These are phyloP conservation scores for Botrytis hyacinthi DNA, from an alignment of 2,329 filamentous ascomycete genomes.

Conservation along the genomic window DNA sequence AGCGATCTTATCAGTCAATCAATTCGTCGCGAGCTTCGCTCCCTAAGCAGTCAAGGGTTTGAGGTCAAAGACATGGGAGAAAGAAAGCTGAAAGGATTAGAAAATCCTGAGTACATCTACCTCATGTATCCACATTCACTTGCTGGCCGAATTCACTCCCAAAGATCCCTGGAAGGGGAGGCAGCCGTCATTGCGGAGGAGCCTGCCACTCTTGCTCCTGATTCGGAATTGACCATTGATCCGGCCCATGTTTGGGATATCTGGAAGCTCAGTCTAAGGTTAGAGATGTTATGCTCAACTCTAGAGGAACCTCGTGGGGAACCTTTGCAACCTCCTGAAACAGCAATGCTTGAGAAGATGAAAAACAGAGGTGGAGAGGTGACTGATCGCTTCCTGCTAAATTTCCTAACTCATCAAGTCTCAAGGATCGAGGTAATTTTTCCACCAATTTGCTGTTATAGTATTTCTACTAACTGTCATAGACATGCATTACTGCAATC, in stretches of 20 bases:
- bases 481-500: constrained; percentile 81
- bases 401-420: constrained; percentile 92
- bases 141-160: constrained; percentile 73
- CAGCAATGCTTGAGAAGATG: constrained; percentile 74
- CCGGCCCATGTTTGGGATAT: constrained; percentile 77
- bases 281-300: constrained; percentile 90
- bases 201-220: constrained; percentile 62
- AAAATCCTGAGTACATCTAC: constrained; percentile 95
- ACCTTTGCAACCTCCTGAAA: constrained; percentile 74
- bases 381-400: constrained; percentile 81
- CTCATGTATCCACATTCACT: constrained; percentile 91
- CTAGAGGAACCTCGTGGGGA: constrained; percentile 65
- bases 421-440: constrained; percentile 82
- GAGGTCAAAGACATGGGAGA: constrained; percentile 96
- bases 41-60: constrained; percentile 87
- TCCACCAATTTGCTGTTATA: constrained; percentile 24
- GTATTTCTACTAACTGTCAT: constrained; percentile 26
- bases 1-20: constrained; percentile 72
- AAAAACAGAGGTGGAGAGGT: constrained; percentile 76
- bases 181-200: constrained; percentile 45
- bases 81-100: constrained; percentile 90
- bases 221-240: constrained; percentile 69
- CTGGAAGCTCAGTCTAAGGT: constrained; percentile 82
- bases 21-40: constrained; percentile 83
- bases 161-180: constrained; percentile 41